Evolutionary conservation across 192 early-diverging fungal species (phyloP), one percentile per base, ranked within the genome.

Genomic region (Coemansia sp.): DNA sequence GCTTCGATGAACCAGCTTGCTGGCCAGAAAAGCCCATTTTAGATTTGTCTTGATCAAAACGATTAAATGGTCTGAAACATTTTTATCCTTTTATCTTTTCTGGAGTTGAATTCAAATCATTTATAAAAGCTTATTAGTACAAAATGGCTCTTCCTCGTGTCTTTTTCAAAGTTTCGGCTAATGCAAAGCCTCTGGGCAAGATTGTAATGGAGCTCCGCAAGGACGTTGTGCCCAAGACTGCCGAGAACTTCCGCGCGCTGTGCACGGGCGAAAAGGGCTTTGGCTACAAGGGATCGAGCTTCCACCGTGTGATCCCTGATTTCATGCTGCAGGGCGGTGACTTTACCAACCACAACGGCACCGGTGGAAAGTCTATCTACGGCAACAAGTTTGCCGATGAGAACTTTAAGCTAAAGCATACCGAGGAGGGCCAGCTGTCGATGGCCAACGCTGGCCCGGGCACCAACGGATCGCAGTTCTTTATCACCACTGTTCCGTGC

Each of bases 321-420:
- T 95, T 96, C 62, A 96, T 96, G 92, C 82, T 90, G 65, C 95
- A 97, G 84, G 94, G 94, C 66, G 91, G 91, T 49, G 91, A 93
- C 74, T 90, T 93, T 57, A 91, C 89, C 47, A 85, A 82, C 51
- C 73, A 78, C 63, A 85, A 93, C 69, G 91, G 91, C 75, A 91
- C 89, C 6, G 91, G 91, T 60, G 91, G 91, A 69, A 89, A 87
- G 71, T 89, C 88, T 38, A 93, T 93, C 57, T 93, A 91, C 64
- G 90, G 90, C 38, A 78, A 81, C 64, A 90, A 88, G 78, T 92
- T 92, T 61, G 83, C 83, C 37, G 91, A 93, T 66, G 91, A 93
- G 66, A 87, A 88, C 75, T 93, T 93, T 69, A 53, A 74, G 12
- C 74, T 87, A 61, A 89, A 87, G 82, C 90, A 90, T 59, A 87